Evolutionary conservation across 106 monocot genomes (phyloP).

Genomic region (Dendrobium chrysotoxum): DNA sequence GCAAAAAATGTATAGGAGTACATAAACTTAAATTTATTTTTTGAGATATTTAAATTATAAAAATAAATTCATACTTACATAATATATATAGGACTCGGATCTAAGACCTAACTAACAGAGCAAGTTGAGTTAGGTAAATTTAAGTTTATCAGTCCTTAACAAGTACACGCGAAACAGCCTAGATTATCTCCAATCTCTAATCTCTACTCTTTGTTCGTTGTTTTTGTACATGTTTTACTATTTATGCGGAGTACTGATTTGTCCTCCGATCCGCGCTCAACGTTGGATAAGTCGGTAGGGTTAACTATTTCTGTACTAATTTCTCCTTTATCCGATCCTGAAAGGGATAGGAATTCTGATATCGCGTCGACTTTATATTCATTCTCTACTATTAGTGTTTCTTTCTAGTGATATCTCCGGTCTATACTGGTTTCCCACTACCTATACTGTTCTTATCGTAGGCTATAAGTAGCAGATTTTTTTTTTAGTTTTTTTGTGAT

Average conservation of each 20-base stretch:
- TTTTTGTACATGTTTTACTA: not conserved
- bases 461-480: conserved; percentile 4
- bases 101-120: no score
- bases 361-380: not conserved
- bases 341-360: not conserved
- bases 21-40: no score
- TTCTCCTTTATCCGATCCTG: not conserved
- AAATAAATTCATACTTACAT: no score
- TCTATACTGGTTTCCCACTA: not conserved
- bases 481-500: not conserved
- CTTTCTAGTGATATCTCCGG: no score
- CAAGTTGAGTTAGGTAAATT: no score
- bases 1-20: no score
- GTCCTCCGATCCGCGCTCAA: not conserved
- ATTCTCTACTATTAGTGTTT: not conserved
- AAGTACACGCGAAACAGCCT: not conserved
- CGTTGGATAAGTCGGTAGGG: not conserved
- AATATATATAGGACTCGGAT: no score
- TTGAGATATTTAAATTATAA: no score
- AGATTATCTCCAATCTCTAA: not conserved
- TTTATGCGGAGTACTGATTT: not conserved
- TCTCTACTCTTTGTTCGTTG: not conserved
- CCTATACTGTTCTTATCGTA: not conserved
- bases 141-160: no score
- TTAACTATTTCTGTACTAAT: not conserved